Percentiles rank a stretch among this genome's conserved stretches.
Evolutionary conservation across 352 stramenopile species (phyloP).

Genomic region (Elongisporangium anandrum): DNA sequence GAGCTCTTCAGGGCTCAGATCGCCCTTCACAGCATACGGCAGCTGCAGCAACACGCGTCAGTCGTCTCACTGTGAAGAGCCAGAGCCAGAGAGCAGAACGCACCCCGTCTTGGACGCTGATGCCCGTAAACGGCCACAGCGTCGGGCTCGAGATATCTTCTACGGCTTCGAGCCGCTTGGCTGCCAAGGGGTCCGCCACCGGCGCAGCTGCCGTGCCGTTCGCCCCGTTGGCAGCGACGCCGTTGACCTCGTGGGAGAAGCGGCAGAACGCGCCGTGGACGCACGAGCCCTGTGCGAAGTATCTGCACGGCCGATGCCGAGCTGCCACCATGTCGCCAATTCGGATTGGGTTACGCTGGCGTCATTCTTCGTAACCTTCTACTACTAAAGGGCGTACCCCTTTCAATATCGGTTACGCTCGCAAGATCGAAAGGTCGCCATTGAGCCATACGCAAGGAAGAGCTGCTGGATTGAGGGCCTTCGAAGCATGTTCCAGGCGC

Average conservation of each 20-base stretch:
- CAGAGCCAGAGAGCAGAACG: neutral
- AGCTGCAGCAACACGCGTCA: neutral
- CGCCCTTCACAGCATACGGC: neutral
- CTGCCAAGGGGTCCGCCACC: neutral
- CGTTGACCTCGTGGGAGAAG: neutral
- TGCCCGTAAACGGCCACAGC: neutral
- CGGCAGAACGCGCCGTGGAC: neutral
- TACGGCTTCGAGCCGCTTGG: neutral
- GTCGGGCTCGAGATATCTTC: neutral
- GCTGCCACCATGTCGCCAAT: neutral
- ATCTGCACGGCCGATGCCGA: neutral
- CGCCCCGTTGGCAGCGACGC: neutral
- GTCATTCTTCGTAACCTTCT: neutral
- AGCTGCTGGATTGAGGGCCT: too few species aligned
- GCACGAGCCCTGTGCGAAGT: neutral
- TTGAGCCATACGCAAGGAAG: too few species aligned
- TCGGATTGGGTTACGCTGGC: neutral
- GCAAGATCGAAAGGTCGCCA: neutral
- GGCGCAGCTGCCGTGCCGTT: neutral
- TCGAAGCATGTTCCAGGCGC: constrained; percentile 74
- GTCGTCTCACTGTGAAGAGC: neutral
- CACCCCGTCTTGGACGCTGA: neutral
- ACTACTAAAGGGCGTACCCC: neutral
- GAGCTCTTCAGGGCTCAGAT: too few species aligned
- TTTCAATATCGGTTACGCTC: neutral